These are phyloP conservation scores for Aplosporella prunicola DNA, from an alignment of 2,329 filamentous ascomycete genomes.

Conservation along the genomic window DNA sequence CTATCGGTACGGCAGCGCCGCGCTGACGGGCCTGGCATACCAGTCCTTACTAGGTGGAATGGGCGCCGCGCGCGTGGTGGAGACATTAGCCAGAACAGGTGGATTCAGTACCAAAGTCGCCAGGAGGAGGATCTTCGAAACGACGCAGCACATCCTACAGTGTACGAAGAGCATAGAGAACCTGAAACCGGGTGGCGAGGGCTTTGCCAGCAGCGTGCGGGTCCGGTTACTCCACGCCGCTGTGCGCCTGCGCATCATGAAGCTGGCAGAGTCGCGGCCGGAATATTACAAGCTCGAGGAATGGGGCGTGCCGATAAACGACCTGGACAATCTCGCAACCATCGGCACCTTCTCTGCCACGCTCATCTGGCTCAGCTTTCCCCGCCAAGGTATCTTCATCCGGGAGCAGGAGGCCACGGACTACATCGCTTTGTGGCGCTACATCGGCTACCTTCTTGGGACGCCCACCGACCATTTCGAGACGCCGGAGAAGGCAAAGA, in stretches of 20 bases:
- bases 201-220: slow-evolving; percentile 54
- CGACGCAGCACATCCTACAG: slow-evolving; percentile 65
- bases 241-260: slow-evolving; percentile 56
- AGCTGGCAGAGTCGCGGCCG: slow-evolving; percentile 45
- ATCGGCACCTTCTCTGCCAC: slow-evolving; percentile 60
- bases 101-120: slow-evolving; percentile 63
- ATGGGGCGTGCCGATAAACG: slow-evolving; percentile 61
- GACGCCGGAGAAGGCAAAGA: slow-evolving; percentile 46
- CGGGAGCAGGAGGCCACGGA: slow-evolving; percentile 53
- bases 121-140: slow-evolving; percentile 58
- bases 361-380: slow-evolving; percentile 59
- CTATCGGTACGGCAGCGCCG: slow-evolving; percentile 63
- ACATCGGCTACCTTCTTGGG: slow-evolving; percentile 62
- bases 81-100: slow-evolving; percentile 64
- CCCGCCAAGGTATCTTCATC: slow-evolving; percentile 62
- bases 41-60: slow-evolving; percentile 60
- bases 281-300: slow-evolving; percentile 52
- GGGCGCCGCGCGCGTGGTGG: slow-evolving; percentile 63
- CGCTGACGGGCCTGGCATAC: slow-evolving; percentile 54
- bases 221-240: slow-evolving; percentile 61
- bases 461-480: slow-evolving; percentile 54
- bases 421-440: slow-evolving; percentile 68
- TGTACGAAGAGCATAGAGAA: slow-evolving; percentile 55
- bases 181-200: slow-evolving; percentile 59
- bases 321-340: slow-evolving; percentile 65